Percentiles rank a stretch among this genome's conserved stretches.
Evolutionary conservation across 2,329 filamentous ascomycete species (phyloP).

Genomic region (Metarhizium anisopliae): DNA sequence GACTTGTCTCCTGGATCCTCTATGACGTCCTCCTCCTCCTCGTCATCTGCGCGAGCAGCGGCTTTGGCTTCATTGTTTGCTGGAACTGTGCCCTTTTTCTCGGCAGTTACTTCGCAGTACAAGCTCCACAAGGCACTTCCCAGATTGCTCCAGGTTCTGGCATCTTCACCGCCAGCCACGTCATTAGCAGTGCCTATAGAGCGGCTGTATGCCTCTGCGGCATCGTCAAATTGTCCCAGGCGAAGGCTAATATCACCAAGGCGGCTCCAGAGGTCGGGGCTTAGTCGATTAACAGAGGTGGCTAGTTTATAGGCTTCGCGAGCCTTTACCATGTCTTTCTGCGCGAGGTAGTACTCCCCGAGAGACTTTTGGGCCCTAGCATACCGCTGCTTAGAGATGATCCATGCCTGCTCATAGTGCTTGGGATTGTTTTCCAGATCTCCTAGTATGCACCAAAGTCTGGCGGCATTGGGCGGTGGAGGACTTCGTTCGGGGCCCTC

Average conservation of each 20-base stretch:
- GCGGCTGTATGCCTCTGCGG: slow-evolving; percentile 73
- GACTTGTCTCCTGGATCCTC: slow-evolving; percentile 13
- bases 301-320: slow-evolving; percentile 71
- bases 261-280: slow-evolving; percentile 79
- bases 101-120: slow-evolving; percentile 44
- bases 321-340: slow-evolving; percentile 59
- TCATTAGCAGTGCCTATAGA: slow-evolving; percentile 58
- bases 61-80: slow-evolving; percentile 12
- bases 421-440: slow-evolving; percentile 69
- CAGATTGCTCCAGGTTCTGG: slow-evolving; percentile 90
- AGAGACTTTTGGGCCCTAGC: slow-evolving; percentile 82
- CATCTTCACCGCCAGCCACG: slow-evolving; percentile 72
- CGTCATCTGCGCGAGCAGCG: slow-evolving; percentile 9
- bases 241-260: slow-evolving; percentile 83
- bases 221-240: slow-evolving; percentile 65
- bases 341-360: slow-evolving; percentile 64
- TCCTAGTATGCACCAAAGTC: slow-evolving; percentile 87
- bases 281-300: slow-evolving; percentile 69
- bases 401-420: slow-evolving; percentile 83
- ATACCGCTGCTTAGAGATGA: slow-evolving; percentile 70
- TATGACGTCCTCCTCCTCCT: slow-evolving; percentile 18
- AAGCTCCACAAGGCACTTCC: slow-evolving; percentile 72
- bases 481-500: slow-evolving; percentile 57
- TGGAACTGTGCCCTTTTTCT: slow-evolving; percentile 20
- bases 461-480: slow-evolving; percentile 71